These are phyloP conservation scores for Brassica rapa DNA, from an alignment of 345 rosid species.

Conservation along the genomic window DNA sequence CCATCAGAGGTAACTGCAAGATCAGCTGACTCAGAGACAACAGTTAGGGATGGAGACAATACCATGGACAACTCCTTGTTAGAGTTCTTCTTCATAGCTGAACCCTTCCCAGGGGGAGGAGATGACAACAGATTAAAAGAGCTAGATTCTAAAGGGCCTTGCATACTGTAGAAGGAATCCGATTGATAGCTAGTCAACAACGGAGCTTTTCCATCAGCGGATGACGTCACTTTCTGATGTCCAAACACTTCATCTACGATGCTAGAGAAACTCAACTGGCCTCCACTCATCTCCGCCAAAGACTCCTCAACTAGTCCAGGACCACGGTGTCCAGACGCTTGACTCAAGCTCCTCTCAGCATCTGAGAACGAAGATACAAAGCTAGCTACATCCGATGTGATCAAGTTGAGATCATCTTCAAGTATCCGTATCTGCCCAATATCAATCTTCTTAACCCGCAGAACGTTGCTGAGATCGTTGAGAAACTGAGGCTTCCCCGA, in stretches of 20 bases:
- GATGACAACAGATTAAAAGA: conserved; percentile 56
- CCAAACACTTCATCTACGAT: conserved; percentile 94
- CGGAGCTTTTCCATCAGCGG: conserved; percentile 38
- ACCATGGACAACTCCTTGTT: conserved; percentile 71
- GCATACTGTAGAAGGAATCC: conserved; percentile 55
- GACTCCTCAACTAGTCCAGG: conserved; percentile 59
- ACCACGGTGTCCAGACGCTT: conserved; percentile 56
- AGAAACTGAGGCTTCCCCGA: conserved; percentile 56
- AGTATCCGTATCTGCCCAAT: conserved; percentile 76
- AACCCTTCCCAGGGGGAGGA: conserved; percentile 52
- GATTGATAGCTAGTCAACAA: conserved; percentile 55
- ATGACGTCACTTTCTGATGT: conserved; percentile 61
- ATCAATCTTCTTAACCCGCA: conserved; percentile 73
- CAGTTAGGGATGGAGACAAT: conserved; percentile 59
- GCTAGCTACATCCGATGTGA: conserved; percentile 57
- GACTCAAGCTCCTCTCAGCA: conserved; percentile 48
- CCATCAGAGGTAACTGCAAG: conserved; percentile 45
- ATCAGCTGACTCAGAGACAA: conserved; percentile 51
- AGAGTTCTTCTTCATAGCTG: conserved; percentile 58
- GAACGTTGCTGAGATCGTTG: conserved; percentile 57
- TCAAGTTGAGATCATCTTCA: conserved; percentile 80
- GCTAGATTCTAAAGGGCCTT: conserved; percentile 55
- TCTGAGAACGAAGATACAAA: conserved; percentile 54
- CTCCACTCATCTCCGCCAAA: conserved; percentile 54
- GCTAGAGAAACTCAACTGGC: conserved; percentile 70